These are phyloP conservation scores for Alternaria sp. DNA, from an alignment of 2,329 filamentous ascomycete species.

Conservation along the genomic window DNA sequence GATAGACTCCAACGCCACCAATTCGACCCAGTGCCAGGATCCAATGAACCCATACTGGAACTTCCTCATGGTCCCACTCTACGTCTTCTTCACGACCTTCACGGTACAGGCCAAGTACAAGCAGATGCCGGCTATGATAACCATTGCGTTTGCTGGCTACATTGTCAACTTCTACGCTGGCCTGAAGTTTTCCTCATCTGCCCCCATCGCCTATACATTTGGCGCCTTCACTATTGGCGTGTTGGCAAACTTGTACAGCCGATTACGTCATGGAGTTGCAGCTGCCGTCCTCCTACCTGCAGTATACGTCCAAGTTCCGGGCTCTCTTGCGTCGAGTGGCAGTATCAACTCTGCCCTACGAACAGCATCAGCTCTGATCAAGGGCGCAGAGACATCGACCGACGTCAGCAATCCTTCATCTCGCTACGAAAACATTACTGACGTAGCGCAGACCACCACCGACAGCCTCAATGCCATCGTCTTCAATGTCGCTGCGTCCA, in stretches of 20 bases:
- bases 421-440: neutral
- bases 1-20: constrained; percentile 54
- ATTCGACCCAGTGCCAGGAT: constrained; percentile 50
- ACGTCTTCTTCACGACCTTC: constrained; percentile 71
- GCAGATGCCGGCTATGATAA: constrained; percentile 76
- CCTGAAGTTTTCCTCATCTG: constrained; percentile 69
- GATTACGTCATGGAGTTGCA: constrained; percentile 62
- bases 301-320: constrained; percentile 44
- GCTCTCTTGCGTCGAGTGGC: constrained; percentile 39
- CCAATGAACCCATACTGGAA: constrained; percentile 60
- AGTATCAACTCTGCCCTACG: constrained; percentile 36
- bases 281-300: constrained; percentile 41
- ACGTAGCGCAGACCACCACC: constrained; percentile 21
- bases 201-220: constrained; percentile 77
- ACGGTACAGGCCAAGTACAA: constrained; percentile 83
- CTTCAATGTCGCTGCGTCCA: constrained; percentile 55
- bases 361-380: constrained; percentile 38
- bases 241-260: constrained; percentile 78
- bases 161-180: constrained; percentile 77
- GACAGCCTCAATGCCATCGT: constrained; percentile 34
- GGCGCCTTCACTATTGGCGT: constrained; percentile 78
- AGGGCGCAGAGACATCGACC: constrained; percentile 19
- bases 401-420: constrained; percentile 24
- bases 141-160: constrained; percentile 75
- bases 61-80: constrained; percentile 78